phyloP scores from a whole-genome alignment of 768 basidiomycete species.

The Botryobasidium botryosum region DNA sequence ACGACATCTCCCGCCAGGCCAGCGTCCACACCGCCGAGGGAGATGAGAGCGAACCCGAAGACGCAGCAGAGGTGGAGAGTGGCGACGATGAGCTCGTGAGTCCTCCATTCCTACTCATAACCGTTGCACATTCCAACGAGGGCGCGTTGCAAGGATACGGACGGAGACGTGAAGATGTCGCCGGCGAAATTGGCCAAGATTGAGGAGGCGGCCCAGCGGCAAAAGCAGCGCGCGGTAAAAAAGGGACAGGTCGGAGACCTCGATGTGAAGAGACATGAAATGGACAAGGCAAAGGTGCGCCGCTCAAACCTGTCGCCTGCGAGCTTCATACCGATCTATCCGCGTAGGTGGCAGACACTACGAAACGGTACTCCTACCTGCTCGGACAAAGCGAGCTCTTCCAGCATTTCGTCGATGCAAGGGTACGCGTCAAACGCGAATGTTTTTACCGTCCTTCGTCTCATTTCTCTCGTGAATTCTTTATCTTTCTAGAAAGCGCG shows the following conservation, averaged over 20 bases:
- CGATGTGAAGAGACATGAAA: constrained; percentile 53
- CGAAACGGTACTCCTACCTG: constrained; percentile 95
- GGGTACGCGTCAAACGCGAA: constrained; percentile 30
- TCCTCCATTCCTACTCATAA: constrained; percentile 15
- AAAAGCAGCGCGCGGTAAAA: constrained; percentile 40
- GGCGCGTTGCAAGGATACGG: constrained; percentile 1
- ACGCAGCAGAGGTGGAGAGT: constrained; percentile 30
- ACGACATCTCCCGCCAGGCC: constrained; percentile 81
- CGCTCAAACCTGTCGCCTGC: not conserved
- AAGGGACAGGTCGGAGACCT: constrained; percentile 50
- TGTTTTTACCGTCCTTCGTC: not conserved
- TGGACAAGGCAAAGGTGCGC: constrained; percentile 76
- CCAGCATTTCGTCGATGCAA: constrained; percentile 95
- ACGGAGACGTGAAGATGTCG: constrained; percentile 8
- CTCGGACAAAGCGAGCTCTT: constrained; percentile 96
- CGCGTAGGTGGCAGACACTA: constrained; percentile 67
- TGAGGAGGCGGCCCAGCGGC: constrained; percentile 24
- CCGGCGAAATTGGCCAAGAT: constrained; percentile 19
- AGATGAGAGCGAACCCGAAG: constrained; percentile 37
- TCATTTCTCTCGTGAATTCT: constrained; percentile 4
- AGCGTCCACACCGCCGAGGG: constrained; percentile 24
- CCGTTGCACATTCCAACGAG: not conserved
- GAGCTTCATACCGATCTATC: not conserved
- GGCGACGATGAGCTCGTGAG: constrained; percentile 44
- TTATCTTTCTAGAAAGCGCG: constrained; percentile 46